A percentile compares a stretch with the other conserved stretches of the same genome.
These are phyloP conservation scores for Wilcoxina mikolae DNA, from an alignment of 495 filamentous ascomycete genomes.

Conservation along the genomic window DNA sequence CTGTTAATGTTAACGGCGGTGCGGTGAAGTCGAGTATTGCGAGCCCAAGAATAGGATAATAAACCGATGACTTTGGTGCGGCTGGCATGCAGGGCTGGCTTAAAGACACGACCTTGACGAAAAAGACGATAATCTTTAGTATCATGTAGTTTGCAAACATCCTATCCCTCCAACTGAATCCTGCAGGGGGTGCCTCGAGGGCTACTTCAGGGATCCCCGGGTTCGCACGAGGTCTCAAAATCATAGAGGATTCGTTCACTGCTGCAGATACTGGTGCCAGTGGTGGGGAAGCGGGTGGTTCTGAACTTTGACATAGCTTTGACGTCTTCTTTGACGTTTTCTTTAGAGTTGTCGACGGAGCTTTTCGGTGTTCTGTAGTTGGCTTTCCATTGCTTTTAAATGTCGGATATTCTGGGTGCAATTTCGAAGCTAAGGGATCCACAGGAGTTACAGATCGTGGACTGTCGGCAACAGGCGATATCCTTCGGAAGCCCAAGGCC, in stretches of 20 bases:
- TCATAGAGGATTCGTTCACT: conserved; percentile 32
- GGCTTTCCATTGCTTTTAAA: neutral
- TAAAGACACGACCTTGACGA: conserved; percentile 40
- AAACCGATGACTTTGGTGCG: conserved; percentile 42
- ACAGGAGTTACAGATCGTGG: conserved; percentile 29
- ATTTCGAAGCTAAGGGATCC: neutral
- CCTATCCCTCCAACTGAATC: neutral
- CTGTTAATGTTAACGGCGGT: neutral
- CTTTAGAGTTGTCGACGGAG: neutral
- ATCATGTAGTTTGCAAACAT: conserved; percentile 19
- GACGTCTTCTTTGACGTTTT: neutral
- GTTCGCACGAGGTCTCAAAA: conserved; percentile 43
- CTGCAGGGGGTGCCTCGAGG: neutral
- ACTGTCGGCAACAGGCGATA: conserved; percentile 42
- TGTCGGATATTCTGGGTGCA: neutral
- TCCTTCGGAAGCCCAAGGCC: conserved; percentile 44
- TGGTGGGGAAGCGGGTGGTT: neutral
- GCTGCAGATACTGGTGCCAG: neutral
- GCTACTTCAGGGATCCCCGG: neutral
- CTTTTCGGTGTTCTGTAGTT: neutral
- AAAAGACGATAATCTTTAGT: conserved; percentile 37
- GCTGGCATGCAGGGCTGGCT: conserved; percentile 47
- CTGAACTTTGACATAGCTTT: neutral
- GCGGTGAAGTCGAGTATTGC: conserved; percentile 39
- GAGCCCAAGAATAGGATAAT: conserved; percentile 46